phyloP scores from a whole-genome alignment of 208 protist genomes.

The Leishmania major region DNA sequence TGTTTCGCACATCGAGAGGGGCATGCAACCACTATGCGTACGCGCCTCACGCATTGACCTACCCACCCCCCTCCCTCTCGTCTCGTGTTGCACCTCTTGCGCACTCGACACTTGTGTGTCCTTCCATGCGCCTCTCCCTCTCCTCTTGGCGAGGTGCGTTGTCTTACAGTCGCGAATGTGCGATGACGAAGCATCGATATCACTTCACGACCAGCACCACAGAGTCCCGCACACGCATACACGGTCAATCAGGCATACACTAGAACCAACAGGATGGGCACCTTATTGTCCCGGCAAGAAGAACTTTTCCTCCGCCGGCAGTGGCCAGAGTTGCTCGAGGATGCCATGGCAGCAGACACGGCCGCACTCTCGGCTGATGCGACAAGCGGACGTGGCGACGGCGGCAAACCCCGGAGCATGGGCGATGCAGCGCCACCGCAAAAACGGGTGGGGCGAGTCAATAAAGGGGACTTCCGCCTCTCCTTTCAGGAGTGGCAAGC shows the following conservation, averaged over 20 bases:
- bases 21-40: background rate
- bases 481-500: slow-evolving; percentile 82
- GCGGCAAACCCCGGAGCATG: background rate
- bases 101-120: background rate
- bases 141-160: background rate
- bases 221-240: background rate
- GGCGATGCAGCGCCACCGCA: slow-evolving; percentile 6
- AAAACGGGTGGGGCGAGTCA: slow-evolving; percentile 1
- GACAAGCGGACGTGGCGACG: background rate
- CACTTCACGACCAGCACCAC: background rate
- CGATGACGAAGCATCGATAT: too few relatives aligned
- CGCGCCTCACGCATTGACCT: background rate
- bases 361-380: background rate
- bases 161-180: background rate
- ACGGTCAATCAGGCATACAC: background rate
- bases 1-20: background rate
- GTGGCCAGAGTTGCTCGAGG: slow-evolving; percentile 67
- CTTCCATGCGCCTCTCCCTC: background rate
- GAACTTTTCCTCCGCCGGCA: slow-evolving; percentile 59
- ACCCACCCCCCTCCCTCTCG: background rate
- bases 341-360: slow-evolving; percentile 43
- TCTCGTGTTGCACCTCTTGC: background rate
- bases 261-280: slow-evolving; percentile 44
- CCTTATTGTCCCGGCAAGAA: slow-evolving; percentile 65
- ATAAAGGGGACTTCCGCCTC: slow-evolving; percentile 41